Conservation (phyloP, 139 green algal genomes). For the Chlorella sp. region DNA sequence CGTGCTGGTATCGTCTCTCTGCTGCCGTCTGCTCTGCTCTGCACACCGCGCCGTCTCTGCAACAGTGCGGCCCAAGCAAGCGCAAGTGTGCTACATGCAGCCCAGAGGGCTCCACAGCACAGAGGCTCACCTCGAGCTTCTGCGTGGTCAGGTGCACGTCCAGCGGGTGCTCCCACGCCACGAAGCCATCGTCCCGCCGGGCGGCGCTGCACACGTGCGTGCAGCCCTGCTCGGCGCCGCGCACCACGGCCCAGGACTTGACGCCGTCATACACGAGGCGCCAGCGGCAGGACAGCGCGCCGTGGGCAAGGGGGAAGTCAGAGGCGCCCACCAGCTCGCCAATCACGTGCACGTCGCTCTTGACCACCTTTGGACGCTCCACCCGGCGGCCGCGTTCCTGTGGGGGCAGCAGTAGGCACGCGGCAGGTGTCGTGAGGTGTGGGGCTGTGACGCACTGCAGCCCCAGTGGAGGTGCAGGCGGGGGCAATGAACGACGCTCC, state of each 20-base stretch:
- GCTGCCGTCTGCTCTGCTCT: neutral
- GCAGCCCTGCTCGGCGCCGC: conserved; percentile 1
- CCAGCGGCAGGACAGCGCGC: conserved; percentile 22
- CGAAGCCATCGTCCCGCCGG: conserved; percentile 8
- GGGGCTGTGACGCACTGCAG: neutral
- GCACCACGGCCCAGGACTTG: conserved; percentile 23
- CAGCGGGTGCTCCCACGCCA: conserved; percentile 33
- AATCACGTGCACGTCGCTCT: conserved; percentile 18
- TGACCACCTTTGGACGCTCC: neutral
- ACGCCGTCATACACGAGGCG: conserved; percentile 23
- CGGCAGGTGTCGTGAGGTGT: neutral
- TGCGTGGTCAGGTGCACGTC: conserved; percentile 26
- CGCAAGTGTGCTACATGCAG: too few relatives aligned
- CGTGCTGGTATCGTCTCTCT: neutral
- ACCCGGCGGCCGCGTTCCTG: conserved; percentile 2
- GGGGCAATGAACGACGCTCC: neutral
- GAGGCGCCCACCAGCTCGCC: conserved; percentile 25
- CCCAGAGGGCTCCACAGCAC: too few relatives aligned
- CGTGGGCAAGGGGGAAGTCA: conserved; percentile 5
- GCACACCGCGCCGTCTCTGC: neutral
- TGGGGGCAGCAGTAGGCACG: neutral
- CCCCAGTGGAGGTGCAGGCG: neutral
- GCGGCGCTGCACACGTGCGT: conserved; percentile 13
- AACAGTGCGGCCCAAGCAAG: too few relatives aligned
- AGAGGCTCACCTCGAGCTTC: conserved; percentile 31